Conservation (phyloP, 805 yeast species). For the Suhomyces sp. region DNA sequence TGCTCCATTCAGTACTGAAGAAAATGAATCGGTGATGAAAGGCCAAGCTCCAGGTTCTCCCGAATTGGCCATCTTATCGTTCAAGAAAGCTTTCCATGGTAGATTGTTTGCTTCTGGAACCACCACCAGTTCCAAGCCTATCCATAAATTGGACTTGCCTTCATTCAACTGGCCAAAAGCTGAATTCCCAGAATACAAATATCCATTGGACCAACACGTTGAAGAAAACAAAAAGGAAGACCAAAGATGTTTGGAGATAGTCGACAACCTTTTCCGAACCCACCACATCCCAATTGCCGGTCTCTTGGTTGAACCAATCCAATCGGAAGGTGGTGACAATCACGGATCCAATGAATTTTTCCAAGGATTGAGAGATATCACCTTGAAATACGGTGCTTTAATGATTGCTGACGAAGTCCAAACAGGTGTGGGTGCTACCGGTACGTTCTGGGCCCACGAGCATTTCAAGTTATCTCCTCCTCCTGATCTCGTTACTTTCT, state of each 20-base stretch:
- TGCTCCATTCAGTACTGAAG: constrained; percentile 64
- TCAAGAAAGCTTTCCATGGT: constrained; percentile 91
- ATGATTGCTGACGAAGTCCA: constrained; percentile 85
- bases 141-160: constrained; percentile 91
- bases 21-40: constrained; percentile 70
- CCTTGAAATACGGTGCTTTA: constrained; percentile 66
- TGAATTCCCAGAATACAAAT: constrained; percentile 79
- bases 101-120: constrained; percentile 90
- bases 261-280: constrained; percentile 65
- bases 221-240: constrained; percentile 75
- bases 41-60: constrained; percentile 89
- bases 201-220: constrained; percentile 71
- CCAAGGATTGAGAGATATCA: constrained; percentile 79
- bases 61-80: constrained; percentile 79
- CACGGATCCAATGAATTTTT: constrained; percentile 76
- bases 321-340: constrained; percentile 90
- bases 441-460: constrained; percentile 86
- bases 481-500: constrained; percentile 83
- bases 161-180: constrained; percentile 97
- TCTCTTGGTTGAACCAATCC: constrained; percentile 85
- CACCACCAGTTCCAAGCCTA: constrained; percentile 89
- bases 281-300: constrained; percentile 86
- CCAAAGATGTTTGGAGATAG: constrained; percentile 71
- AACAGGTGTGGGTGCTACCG: constrained; percentile 89
- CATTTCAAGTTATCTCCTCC: constrained; percentile 73